Conservation (phyloP, 1,139 yeast species). For the Starmera stellimalicola region DNA sequence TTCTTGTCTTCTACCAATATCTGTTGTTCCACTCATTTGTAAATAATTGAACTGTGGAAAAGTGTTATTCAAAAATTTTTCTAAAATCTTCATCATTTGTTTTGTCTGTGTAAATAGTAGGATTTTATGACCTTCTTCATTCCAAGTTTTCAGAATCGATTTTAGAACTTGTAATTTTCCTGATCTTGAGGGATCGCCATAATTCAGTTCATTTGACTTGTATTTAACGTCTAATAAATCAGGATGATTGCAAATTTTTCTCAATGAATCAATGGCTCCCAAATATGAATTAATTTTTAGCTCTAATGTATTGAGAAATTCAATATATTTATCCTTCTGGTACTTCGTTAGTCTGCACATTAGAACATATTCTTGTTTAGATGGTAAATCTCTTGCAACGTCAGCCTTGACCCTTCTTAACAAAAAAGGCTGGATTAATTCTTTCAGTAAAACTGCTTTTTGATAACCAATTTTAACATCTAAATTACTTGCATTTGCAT, state of each 20-base stretch:
- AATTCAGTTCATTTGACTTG: constrained; percentile 32
- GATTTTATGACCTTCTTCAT: constrained; percentile 64
- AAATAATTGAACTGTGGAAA: constrained; percentile 40
- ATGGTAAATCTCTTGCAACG: constrained; percentile 94
- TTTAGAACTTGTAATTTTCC: constrained; percentile 90
- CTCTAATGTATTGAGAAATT: constrained; percentile 70
- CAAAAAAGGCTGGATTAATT: constrained; percentile 81
- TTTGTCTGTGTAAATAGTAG: constrained; percentile 83
- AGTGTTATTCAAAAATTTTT: constrained; percentile 46
- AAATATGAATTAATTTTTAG: constrained; percentile 70
- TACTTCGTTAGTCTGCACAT: constrained; percentile 76
- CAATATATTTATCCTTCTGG: constrained; percentile 67
- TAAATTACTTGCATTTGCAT: constrained; percentile 91
- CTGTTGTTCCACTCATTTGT: constrained; percentile 94
- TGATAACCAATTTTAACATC: constrained; percentile 96
- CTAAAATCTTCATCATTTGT: constrained; percentile 87
- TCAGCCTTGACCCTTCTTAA: constrained; percentile 82
- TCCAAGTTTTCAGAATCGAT: constrained; percentile 71
- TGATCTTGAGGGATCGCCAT: constrained; percentile 63
- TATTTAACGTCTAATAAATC: constrained; percentile 62
- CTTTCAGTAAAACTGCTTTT: constrained; percentile 87
- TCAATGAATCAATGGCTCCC: constrained; percentile 79
- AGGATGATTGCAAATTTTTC: constrained; percentile 96
- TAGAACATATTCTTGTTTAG: constrained; percentile 86
- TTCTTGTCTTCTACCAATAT: constrained; percentile 63